Evolutionary conservation across 805 yeast species (phyloP).

Genomic region (Ogataea methanolica): DNA sequence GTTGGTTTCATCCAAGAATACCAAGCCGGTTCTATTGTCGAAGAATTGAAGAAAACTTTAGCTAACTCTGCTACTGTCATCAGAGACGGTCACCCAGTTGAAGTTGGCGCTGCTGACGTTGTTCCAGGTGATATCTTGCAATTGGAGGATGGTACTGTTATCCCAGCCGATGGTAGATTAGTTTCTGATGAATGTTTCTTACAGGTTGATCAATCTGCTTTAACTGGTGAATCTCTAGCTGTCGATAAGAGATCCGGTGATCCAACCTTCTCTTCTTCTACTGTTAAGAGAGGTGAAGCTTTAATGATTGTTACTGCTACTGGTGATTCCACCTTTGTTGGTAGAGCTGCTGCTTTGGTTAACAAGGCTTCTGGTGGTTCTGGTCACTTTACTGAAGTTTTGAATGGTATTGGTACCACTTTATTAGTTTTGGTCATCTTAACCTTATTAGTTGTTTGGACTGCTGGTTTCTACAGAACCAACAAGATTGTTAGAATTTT

Average conservation of each 20-base stretch:
- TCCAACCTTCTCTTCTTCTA: slow-evolving; percentile 83
- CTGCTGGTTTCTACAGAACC: slow-evolving; percentile 91
- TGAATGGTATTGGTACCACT: slow-evolving; percentile 95
- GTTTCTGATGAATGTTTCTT: slow-evolving; percentile 80
- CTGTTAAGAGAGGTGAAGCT: slow-evolving; percentile 94
- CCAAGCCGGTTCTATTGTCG: slow-evolving; percentile 98
- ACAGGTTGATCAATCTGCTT: slow-evolving; percentile 94
- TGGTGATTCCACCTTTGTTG: slow-evolving; percentile 93
- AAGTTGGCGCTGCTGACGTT: slow-evolving; percentile 76
- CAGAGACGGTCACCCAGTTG: slow-evolving; percentile 75
- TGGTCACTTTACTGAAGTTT: slow-evolving; percentile 96
- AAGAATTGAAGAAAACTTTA: slow-evolving; percentile 90
- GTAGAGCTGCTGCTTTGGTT: slow-evolving; percentile 95
- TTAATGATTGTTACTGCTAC: slow-evolving; percentile 92
- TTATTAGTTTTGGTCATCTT: slow-evolving; percentile 82
- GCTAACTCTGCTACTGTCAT: slow-evolving; percentile 85
- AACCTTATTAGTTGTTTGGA: slow-evolving; percentile 87
- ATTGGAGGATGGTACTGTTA: slow-evolving; percentile 88
- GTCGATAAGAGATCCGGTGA: slow-evolving; percentile 91
- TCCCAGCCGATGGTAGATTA: slow-evolving; percentile 90
- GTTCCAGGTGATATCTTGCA: slow-evolving; percentile 95
- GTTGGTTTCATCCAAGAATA: slow-evolving; percentile 97
- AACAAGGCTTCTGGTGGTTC: slow-evolving; percentile 89
- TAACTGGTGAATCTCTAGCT: slow-evolving; percentile 96
- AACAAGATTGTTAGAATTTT: slow-evolving; percentile 80